phyloP scores from a whole-genome alignment of 1,284 basidiomycete genomes.

The Malassezia cuniculi region DNA sequence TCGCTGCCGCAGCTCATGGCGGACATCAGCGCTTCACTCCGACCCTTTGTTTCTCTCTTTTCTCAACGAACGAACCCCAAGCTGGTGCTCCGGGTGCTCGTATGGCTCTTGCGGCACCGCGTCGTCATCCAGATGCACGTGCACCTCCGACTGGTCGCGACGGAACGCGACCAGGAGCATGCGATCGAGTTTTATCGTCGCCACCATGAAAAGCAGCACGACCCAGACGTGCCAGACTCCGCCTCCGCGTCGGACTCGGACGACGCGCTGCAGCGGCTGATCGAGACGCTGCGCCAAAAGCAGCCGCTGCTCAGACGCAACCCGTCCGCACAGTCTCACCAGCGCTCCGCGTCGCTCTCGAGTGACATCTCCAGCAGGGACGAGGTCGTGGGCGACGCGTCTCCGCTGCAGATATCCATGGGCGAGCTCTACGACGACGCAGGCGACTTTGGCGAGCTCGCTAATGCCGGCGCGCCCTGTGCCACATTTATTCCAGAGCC shows the following conservation, averaged over 20 bases:
- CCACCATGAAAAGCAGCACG: conserved; percentile 3
- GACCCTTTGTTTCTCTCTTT: conserved; percentile 21
- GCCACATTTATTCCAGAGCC: conserved; percentile 62
- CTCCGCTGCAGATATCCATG: background rate
- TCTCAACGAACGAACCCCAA: conserved; percentile 30
- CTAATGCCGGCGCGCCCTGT: conserved; percentile 37
- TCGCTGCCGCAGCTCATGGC: conserved; percentile 49
- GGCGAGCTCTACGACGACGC: conserved; percentile 27
- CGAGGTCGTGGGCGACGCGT: conserved; percentile 2
- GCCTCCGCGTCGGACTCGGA: conserved; percentile 2
- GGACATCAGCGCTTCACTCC: conserved; percentile 18
- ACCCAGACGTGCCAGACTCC: background rate
- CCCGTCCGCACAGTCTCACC: background rate
- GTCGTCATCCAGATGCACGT: conserved; percentile 74
- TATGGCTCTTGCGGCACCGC: conserved; percentile 80
- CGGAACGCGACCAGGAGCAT: conserved; percentile 58
- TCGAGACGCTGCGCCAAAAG: conserved; percentile 4
- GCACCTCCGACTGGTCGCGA: conserved; percentile 68
- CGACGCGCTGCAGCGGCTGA: conserved; percentile 2
- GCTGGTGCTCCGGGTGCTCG: conserved; percentile 66
- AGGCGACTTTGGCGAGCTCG: conserved; percentile 10
- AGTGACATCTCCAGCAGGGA: conserved; percentile 5
- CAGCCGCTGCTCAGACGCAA: too few species aligned
- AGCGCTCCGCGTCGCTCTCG: background rate
- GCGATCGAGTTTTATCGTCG: conserved; percentile 16